Conservation (phyloP, 192 early-diverging fungal species). For the Umbelopsis isabellina region DNA sequence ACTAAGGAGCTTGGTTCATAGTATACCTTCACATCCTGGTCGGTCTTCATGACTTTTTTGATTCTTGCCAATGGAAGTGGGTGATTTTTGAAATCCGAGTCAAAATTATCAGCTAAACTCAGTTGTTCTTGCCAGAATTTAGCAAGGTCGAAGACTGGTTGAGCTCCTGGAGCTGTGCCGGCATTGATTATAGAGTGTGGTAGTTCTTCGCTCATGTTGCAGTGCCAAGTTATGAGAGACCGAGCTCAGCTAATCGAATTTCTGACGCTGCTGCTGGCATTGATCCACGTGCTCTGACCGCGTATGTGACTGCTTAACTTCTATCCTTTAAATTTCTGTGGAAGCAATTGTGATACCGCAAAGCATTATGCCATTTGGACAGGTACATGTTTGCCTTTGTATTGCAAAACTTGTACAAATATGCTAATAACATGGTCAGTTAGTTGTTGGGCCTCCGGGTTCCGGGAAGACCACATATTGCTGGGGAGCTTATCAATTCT, state of each 20-base stretch:
- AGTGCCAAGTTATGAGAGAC: not conserved
- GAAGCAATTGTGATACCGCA: no score
- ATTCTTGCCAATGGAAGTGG: constrained; percentile 90
- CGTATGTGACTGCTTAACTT: no score
- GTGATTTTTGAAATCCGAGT: constrained; percentile 90
- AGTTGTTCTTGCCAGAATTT: constrained; percentile 77
- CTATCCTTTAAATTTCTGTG: no score
- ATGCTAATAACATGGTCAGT: constrained; percentile 45
- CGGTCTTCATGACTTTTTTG: constrained; percentile 99
- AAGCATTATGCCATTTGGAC: constrained; percentile 32
- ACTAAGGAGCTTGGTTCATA: no score
- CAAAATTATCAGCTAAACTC: constrained; percentile 61
- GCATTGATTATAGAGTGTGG: constrained; percentile 17
- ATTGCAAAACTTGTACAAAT: not conserved
- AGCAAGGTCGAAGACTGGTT: constrained; percentile 46
- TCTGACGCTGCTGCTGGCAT: not conserved
- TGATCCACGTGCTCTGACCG: no score
- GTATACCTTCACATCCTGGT: constrained; percentile 89
- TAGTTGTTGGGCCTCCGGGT: constrained; percentile 94
- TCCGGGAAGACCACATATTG: constrained; percentile 98
- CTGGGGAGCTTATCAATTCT: constrained; percentile 85
- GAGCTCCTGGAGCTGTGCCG: constrained; percentile 34
- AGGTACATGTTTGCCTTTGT: constrained; percentile 21
- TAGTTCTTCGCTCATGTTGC: constrained; percentile 17
- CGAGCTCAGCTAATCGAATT: not conserved